These are phyloP conservation scores for Codiaeum variegatum DNA, from an alignment of 441 rosid species.

Conservation along the genomic window DNA sequence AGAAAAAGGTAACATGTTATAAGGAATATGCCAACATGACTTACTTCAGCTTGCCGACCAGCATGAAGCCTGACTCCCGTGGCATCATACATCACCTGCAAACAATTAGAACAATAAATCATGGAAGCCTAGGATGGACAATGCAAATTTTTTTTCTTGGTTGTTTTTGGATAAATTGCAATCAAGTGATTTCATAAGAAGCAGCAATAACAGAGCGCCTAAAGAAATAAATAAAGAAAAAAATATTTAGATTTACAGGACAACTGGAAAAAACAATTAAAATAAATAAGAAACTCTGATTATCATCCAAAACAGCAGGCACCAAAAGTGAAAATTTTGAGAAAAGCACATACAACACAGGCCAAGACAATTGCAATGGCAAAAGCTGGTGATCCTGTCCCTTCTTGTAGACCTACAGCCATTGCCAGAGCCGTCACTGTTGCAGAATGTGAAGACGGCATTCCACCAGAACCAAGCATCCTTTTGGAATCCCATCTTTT, in stretches of 20 bases:
- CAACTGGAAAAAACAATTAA: neutral
- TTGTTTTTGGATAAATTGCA: neutral
- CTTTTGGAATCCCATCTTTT: conserved; percentile 92
- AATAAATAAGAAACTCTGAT: neutral
- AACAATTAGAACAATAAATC: neutral
- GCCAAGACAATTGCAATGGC: conserved; percentile 83
- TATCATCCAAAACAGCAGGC: neutral
- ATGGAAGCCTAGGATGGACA: neutral
- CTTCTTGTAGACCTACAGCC: conserved; percentile 80
- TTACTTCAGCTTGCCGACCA: conserved; percentile 98
- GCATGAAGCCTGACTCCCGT: conserved; percentile 95
- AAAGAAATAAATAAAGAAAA: neutral
- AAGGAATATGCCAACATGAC: conserved; percentile 19
- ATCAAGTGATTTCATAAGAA: neutral
- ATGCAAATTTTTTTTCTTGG: neutral
- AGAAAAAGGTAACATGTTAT: conserved; percentile 14
- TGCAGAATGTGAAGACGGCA: conserved; percentile 97
- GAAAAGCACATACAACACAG: conserved; percentile 57
- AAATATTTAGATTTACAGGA: neutral
- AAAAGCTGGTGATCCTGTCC: conserved; percentile 67
- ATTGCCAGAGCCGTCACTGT: conserved; percentile 84
- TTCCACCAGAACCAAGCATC: conserved; percentile 87
- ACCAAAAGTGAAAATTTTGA: neutral
- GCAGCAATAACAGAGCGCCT: neutral
- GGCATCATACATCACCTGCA: conserved; percentile 98